Percentiles rank a stretch among this genome's conserved stretches.
Evolutionary conservation across 306 rosid genomes (phyloP).

Genomic region (Macrotyloma uniflorum): DNA sequence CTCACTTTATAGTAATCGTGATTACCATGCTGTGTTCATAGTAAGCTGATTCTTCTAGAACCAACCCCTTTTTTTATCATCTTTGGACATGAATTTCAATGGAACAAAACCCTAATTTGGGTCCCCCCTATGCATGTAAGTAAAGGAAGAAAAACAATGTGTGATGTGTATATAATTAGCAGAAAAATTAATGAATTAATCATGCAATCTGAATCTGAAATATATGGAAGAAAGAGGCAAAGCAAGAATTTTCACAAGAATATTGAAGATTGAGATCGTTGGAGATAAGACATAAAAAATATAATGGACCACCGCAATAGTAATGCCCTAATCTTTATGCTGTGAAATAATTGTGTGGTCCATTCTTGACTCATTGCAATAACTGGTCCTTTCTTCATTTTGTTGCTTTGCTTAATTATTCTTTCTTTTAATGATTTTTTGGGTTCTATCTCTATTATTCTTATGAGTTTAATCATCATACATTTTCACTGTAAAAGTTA

Average conservation of each 20-base stretch:
- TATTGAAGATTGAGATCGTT: conserved; percentile 48
- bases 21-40: neutral
- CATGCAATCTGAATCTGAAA: conserved; percentile 19
- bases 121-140: neutral
- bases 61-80: neutral
- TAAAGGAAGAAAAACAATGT: neutral
- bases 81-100: neutral
- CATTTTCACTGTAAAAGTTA: no score
- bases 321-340: conserved; percentile 61
- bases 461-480: no score
- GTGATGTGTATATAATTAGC: neutral
- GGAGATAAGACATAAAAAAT: conserved; percentile 39
- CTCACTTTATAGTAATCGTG: neutral
- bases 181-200: neutral
- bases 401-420: conserved; percentile 25
- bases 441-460: neutral
- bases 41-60: neutral
- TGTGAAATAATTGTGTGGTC: conserved; percentile 70
- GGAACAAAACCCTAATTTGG: neutral
- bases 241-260: conserved; percentile 40
- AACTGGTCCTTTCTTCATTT: conserved; percentile 34
- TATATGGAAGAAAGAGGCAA: conserved; percentile 2
- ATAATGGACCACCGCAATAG: conserved; percentile 60
- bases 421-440: neutral
- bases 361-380: conserved; percentile 47